Base-by-base conservation (phyloP, 345 rosid genomes). In the Cardamine chenopodiifolia region DNA sequence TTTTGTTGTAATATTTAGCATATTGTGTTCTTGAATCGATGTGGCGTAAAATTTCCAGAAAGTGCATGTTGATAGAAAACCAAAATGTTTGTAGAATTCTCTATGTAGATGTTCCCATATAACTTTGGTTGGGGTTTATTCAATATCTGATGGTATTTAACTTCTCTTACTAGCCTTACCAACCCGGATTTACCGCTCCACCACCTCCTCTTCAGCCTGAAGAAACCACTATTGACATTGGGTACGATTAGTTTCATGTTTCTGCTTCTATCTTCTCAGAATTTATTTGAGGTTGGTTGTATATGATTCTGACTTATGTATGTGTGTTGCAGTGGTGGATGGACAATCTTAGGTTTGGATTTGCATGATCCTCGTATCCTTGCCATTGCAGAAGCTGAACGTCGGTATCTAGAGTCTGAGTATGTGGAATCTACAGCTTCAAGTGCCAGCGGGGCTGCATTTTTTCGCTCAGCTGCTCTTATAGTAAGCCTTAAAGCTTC, bases 381-480 rank as follows among this genome's bases (percentile, higher is more conserved):
- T 74, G 97, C 97, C 29, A 88, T 95, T 47, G 97, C 98, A 32
- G 97, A 90, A 84, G 93, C 97, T 29, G 99, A 95, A 44, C 90
- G 85, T 20, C 97, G 85, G 68, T 85, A 87, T 81, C 47, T 92
- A 75, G 97, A 95, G 72, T 79, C 87, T 22, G 99, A 92, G 19
- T 90, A 95, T 73, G 93, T 85, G 44, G 99, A 92, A 48, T 89
- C 90, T 83, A 86, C 95, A 29, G 83, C 88, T 62, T 89, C 98
- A 67, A 95, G 84, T 83, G 90, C 94, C 12, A 90, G 84, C 14
- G 93, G 99, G 58, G 93, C 97, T 54, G 91, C 96, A 12, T 95
- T 95, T 78, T 95, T 89, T 74, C 99, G 99, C 47, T 95, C 99
- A 44, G 97, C 89, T 82, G 97, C 96, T 64, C 73, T 95, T n/a